Evolutionary conservation across 2,329 filamentous ascomycete species (phyloP).

Genomic region (Pezicula neosporulosa): DNA sequence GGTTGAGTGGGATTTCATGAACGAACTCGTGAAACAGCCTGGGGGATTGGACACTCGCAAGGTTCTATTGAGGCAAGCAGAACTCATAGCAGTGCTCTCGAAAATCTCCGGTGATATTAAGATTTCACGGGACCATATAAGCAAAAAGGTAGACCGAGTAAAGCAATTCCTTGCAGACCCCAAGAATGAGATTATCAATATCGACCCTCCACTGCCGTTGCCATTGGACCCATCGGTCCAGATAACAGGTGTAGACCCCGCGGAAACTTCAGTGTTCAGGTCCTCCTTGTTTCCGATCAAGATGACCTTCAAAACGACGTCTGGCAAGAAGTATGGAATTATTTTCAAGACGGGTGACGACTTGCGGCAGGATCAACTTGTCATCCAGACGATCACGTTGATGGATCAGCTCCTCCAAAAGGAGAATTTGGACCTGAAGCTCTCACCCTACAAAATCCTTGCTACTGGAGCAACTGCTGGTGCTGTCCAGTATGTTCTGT

Average conservation of each 20-base stretch:
- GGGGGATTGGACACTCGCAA: constrained; percentile 72
- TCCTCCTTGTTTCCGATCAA: constrained; percentile 90
- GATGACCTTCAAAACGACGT: constrained; percentile 80
- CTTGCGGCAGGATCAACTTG: constrained; percentile 91
- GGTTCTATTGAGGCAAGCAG: constrained; percentile 79
- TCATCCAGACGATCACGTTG: constrained; percentile 94
- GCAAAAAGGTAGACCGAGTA: constrained; percentile 77
- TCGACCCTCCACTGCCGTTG: constrained; percentile 83
- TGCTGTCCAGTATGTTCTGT: constrained; percentile 90
- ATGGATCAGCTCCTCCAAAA: constrained; percentile 97
- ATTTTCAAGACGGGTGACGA: constrained; percentile 98
- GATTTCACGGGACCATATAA: constrained; percentile 66
- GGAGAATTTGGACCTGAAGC: constrained; percentile 91
- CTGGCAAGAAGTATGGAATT: constrained; percentile 78
- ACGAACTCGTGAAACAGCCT: constrained; percentile 69
- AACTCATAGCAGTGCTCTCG: constrained; percentile 81
- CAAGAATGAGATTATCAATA: constrained; percentile 79
- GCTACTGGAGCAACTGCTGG: constrained; percentile 88
- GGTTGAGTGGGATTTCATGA: constrained; percentile 95
- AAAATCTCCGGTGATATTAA: constrained; percentile 89
- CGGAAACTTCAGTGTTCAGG: constrained; percentile 91
- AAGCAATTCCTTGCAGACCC: constrained; percentile 84
- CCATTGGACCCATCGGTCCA: constrained; percentile 82
- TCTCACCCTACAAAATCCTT: constrained; percentile 94
- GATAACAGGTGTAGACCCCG: constrained; percentile 75